These are phyloP conservation scores for Gynandropsis gynandra DNA, from an alignment of 345 rosid genomes.

Conservation along the genomic window DNA sequence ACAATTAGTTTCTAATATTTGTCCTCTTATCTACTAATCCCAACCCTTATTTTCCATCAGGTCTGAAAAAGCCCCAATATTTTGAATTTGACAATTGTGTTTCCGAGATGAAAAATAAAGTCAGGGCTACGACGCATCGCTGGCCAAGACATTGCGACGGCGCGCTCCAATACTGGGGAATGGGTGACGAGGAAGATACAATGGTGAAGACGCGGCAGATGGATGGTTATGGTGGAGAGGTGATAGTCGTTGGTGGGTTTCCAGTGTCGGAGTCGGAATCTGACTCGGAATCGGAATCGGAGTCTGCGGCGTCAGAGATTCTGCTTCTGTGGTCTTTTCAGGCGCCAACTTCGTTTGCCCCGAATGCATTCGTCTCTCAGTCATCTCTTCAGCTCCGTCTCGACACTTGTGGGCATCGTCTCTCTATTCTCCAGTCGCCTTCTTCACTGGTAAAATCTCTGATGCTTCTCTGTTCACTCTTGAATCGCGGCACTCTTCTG, in stretches of 20 bases:
- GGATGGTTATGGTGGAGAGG: slow-evolving; percentile 60
- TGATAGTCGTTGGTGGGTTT: slow-evolving; percentile 31
- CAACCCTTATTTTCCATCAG: too few species aligned
- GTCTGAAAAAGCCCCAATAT: too few species aligned
- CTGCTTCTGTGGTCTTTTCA: slow-evolving; percentile 89
- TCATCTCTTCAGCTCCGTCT: slow-evolving; percentile 66
- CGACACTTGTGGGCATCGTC: slow-evolving; percentile 84
- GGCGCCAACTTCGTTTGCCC: slow-evolving; percentile 64
- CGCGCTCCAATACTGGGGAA: not conserved
- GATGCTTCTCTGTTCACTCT: slow-evolving; percentile 1
- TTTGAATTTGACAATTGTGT: too few species aligned
- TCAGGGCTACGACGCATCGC: slow-evolving; percentile 9
- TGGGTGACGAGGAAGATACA: slow-evolving; percentile 28
- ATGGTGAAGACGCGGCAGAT: slow-evolving; percentile 29
- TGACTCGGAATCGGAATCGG: slow-evolving; percentile 32
- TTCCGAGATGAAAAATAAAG: too few species aligned
- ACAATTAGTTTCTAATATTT: too few species aligned
- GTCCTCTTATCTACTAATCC: too few species aligned
- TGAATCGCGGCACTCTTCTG: too few species aligned
- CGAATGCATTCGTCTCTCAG: slow-evolving; percentile 74
- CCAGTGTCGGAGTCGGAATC: slow-evolving; percentile 12
- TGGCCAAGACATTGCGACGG: slow-evolving; percentile 11
- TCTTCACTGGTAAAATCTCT: slow-evolving; percentile 58
- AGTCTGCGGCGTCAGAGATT: slow-evolving; percentile 73
- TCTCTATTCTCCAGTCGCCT: slow-evolving; percentile 82